Evolutionary conservation across 495 filamentous ascomycete genomes (phyloP), one percentile per base, ranked within the genome.

Genomic region (Aspergillus indologenus): DNA sequence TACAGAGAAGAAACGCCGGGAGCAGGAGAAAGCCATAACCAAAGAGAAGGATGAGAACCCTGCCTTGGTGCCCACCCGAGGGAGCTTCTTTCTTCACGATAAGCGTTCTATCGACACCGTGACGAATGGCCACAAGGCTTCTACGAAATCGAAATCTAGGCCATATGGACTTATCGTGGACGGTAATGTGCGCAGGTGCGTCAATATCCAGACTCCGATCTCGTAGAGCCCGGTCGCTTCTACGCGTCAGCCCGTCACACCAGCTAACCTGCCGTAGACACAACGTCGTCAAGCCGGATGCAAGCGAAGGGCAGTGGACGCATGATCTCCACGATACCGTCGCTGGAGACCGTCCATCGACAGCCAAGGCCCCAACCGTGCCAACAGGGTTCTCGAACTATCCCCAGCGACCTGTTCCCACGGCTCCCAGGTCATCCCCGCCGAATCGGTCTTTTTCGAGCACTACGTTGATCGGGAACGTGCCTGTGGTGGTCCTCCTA

Each of bases 51-150:
- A 93, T 67, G 86, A 89, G 60, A 91, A 97, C 75, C 94, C 94
- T 45, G 86, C 93, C 29, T 96, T 96, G 71, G 92, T 98, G 34
- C 94, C 94, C 54, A 98, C 95, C 65, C 83, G 95, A 52, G 94
- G 94, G 22, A 88, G 86, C 54, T 98, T 98, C 79, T 98, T 97
- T 78, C 86, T 98, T 79, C 94, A 98, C 72, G 94, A 98, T 69
- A 91, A 96, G 63, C 83, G 92, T 59, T 85, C 90, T 53, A 80
- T 84, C 31, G 88, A 88, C 34, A 81, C 87, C 20, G 87, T 85
- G 51, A 80, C 85, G 23, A 94, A 92, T 68, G 69, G 67, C 18
- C 60, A 73, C 63, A 73, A 70, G 23, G 20, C 70, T 14, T 70
- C 60, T 61, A 76, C 63, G 64, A 79, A 76, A 65, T 63, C 74